Base-by-base conservation (phyloP, 2,329 filamentous ascomycete species). In the Epicoccum sorghinum region DNA sequence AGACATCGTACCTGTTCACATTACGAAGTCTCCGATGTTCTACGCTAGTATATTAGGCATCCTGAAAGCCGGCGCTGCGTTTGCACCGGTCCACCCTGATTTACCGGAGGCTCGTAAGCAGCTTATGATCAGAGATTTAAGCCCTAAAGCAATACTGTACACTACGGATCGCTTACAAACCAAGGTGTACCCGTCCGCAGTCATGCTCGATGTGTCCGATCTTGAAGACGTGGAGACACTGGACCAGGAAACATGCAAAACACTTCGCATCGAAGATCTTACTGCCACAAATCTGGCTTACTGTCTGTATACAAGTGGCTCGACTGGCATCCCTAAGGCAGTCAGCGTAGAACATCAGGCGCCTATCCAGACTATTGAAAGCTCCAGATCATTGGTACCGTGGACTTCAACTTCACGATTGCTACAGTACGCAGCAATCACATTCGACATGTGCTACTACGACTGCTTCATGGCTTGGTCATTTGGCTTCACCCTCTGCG, bases 381-480 rank as follows among this genome's bases (percentile, higher is more conserved):
- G 70, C 42, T 77, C 76, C 2, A 65, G 67, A 47, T 49, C 61
- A 1, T 48, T 75, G 7, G 64, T 79, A n/a, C 76, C 76, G 8
- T 78, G 77, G 76, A 66, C 58, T 8, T 30, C 59, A 22, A 58
- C 66, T 18, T 77, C 75, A 12, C 67, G 75, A 33, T 62, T 79
- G 7, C 58, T 79, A 9, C 77, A 79, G 53, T 79, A 77, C 54
- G 77, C 77, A 29, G 76, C 75, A 9, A 69, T 66, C 4, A 76
- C 74, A 7, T 78, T 78, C 52, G 77, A 79, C 52, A 79, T 79
- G 77, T 79, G 77, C 53, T 79, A 79, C 55, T 79, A 77, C 47
- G 77, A 79, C 57, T 78, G 77, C 62, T 79, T 79, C 56, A 65
- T 79, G 46, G 75, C 76, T 9, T 79, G 77, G 77, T 70, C 70